phyloP scores from a whole-genome alignment of 352 stramenopile genomes.

The Pythium vanterpoolii region DNA sequence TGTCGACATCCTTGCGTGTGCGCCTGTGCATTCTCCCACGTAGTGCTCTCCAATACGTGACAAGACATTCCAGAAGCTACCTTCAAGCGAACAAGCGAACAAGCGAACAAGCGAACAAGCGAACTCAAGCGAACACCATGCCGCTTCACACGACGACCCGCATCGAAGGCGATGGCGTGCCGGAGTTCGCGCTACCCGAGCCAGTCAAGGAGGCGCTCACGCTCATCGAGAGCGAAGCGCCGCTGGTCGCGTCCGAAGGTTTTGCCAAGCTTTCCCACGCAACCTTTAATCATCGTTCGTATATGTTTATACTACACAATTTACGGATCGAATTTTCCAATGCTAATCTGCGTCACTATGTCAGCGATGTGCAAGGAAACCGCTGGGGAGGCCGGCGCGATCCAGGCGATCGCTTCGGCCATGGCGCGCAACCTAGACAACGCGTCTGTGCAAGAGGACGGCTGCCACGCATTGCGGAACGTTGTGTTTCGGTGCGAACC shows the following conservation, averaged over 20 bases:
- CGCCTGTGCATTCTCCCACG: conserved; percentile 1
- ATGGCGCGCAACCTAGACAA: conserved; percentile 69
- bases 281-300: conserved; percentile 77
- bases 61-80: too few species aligned
- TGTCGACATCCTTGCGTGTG: neutral
- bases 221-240: conserved; percentile 54
- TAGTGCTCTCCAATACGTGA: too few species aligned
- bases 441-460: conserved; percentile 57
- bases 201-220: conserved; percentile 58
- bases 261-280: conserved; percentile 70
- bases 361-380: conserved; percentile 69
- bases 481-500: conserved; percentile 68
- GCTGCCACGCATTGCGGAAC: conserved; percentile 77
- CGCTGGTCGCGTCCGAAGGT: conserved; percentile 49
- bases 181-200: conserved; percentile 31
- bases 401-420: conserved; percentile 53
- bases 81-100: too few species aligned
- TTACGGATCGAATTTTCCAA: neutral
- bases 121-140: too few species aligned
- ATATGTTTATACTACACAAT: neutral
- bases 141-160: conserved; percentile 48
- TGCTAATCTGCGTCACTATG: neutral
- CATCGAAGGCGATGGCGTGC: conserved; percentile 41
- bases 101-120: too few species aligned
- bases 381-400: conserved; percentile 48